These are phyloP conservation scores for Chrysosporium keratinophilum DNA, from an alignment of 2,329 filamentous ascomycete genomes.

Conservation along the genomic window DNA sequence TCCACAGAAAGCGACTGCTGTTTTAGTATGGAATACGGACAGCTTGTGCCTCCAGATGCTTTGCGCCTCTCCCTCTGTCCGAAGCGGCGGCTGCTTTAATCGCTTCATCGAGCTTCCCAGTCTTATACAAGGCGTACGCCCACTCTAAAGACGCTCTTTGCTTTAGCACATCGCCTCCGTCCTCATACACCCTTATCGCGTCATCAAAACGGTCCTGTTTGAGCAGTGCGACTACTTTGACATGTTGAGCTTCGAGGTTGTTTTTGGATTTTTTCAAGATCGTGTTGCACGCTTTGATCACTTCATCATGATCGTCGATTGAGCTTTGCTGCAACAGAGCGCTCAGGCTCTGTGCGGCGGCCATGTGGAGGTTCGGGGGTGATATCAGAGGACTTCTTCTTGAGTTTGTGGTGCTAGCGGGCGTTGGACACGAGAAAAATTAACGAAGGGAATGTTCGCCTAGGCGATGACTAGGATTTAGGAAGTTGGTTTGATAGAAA, in stretches of 20 bases:
- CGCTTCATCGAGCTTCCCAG: constrained; percentile 46
- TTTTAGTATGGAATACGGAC: constrained; percentile 30
- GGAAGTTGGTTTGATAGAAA: too few species aligned
- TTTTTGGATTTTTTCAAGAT: constrained; percentile 48
- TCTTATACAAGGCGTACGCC: constrained; percentile 55
- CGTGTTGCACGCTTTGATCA: constrained; percentile 49
- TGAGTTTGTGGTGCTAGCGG: too few species aligned
- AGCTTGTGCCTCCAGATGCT: constrained; percentile 53
- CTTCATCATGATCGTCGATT: constrained; percentile 53
- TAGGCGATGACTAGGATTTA: too few species aligned
- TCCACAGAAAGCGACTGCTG: neutral
- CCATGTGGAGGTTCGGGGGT: constrained; percentile 13
- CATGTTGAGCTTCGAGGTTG: constrained; percentile 48
- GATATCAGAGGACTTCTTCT: neutral
- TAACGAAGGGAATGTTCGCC: too few species aligned
- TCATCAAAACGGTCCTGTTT: constrained; percentile 56
- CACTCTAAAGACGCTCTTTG: constrained; percentile 48
- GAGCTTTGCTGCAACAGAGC: constrained; percentile 48
- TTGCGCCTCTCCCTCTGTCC: constrained; percentile 40
- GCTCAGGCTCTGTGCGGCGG: constrained; percentile 41
- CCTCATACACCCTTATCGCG: constrained; percentile 47
- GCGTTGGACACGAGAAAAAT: too few species aligned
- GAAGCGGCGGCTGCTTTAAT: constrained; percentile 40
- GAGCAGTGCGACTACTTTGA: constrained; percentile 49
- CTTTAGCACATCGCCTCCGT: constrained; percentile 45